These are phyloP conservation scores for Schizothecium vesticola DNA, from an alignment of 495 filamentous ascomycete genomes.

Conservation along the genomic window DNA sequence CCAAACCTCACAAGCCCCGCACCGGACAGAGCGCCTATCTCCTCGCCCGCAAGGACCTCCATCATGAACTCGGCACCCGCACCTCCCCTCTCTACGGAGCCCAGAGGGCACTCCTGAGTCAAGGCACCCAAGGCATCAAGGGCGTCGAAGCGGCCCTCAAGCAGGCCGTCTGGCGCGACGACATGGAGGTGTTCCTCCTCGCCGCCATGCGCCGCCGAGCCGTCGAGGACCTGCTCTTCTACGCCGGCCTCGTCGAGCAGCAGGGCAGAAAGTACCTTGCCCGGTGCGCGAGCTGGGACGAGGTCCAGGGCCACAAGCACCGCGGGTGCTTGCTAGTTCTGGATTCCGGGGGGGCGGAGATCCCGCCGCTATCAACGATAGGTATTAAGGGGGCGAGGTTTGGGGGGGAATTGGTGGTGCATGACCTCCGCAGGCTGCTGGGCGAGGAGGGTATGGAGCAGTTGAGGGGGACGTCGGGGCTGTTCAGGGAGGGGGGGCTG, in stretches of 20 bases:
- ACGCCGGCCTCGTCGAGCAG: conserved; percentile 22
- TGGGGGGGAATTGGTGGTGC: conserved; percentile 31
- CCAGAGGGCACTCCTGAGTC: conserved; percentile 7
- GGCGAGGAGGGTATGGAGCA: conserved; percentile 31
- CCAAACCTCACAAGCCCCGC: not conserved
- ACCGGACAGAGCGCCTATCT: not conserved
- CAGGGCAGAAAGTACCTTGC: conserved; percentile 29
- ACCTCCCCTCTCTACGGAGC: not conserved
- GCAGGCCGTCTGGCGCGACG: conserved; percentile 52
- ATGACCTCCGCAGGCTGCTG: conserved; percentile 37
- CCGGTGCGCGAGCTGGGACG: conserved; percentile 32
- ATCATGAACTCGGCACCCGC: not conserved
- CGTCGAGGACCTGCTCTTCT: conserved; percentile 33
- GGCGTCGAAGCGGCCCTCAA: conserved; percentile 6
- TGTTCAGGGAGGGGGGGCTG: conserved; percentile 32
- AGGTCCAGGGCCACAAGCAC: conserved; percentile 24
- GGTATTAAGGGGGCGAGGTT: conserved; percentile 18
- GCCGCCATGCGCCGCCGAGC: conserved; percentile 46
- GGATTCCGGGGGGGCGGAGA: conserved; percentile 3
- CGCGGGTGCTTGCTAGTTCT: conserved; percentile 37
- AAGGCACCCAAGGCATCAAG: conserved; percentile 1
- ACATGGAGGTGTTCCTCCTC: conserved; percentile 62
- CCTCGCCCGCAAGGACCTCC: not conserved
- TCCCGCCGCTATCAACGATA: conserved; percentile 27
- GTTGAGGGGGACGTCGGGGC: conserved; percentile 23